Base-by-base conservation (phyloP, 192 early-diverging fungal species). In the Coemansia brasiliensis region DNA sequence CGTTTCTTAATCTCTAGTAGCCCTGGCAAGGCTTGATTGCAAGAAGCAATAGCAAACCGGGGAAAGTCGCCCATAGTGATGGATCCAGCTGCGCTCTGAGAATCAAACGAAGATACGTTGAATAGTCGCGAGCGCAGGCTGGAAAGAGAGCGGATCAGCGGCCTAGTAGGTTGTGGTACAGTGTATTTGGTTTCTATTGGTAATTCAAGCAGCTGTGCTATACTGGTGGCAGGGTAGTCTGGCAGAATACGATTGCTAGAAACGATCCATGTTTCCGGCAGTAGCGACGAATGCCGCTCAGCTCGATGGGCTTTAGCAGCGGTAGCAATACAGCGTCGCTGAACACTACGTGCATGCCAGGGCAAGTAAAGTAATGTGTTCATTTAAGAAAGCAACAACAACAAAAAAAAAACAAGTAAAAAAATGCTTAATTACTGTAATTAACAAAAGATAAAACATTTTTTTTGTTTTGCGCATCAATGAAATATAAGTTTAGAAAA, bases 231-330 rank as follows among this genome's bases (percentile, higher is more conserved):
- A 20, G 41, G 46, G 52, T 61, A 37, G 24, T 64, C 50, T 40
- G 57, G 53, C 22, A 44, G 20, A 17, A 54, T 17, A 37, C 65
- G 52, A 15, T 61, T 55, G 21, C 44, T 52, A 2, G 69, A 58
- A 10, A 79, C 45, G 8, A 79, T 46, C 75, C 75, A 79, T 10
- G 61, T 42, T 35, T 60, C 56, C 17, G 69, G 69, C 18, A 43
- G 46, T 44, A 79, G 63, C 57, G 75, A 68, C 39, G 75, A 65
- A 46, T 79, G 69, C 26, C 75, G 51, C 35, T 64, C 75, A 3
- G 52, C 32, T n/a, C 40, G 39, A 55, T 64, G 54, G 24, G 5
- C 20, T 20, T 37, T 24, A 42, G 60, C 40, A 20, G 42, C 39
- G 18, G 40, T 39, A 32, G 20, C 24, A 12, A 50, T 11, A 20